phyloP scores from a whole-genome alignment of 306 rosid species.

The Leucaena leucocephala region DNA sequence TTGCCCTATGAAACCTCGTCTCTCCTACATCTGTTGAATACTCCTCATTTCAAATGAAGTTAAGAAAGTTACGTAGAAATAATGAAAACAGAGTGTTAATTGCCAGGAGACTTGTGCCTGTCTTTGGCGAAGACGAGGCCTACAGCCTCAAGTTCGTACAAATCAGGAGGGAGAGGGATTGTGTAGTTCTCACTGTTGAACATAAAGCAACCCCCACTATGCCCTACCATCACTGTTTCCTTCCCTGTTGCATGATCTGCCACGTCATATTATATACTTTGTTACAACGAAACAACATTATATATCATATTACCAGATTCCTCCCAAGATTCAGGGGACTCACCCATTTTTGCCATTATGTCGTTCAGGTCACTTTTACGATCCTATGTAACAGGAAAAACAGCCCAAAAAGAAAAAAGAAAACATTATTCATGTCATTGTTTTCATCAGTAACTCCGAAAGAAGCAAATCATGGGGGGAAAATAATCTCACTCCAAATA shows the following conservation, averaged over 20 bases:
- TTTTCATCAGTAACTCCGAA: not conserved
- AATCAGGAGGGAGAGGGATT: constrained; percentile 28
- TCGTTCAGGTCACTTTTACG: constrained; percentile 47
- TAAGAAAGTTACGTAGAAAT: not conserved
- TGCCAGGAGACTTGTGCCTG: constrained; percentile 49
- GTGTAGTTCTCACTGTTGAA: constrained; percentile 37
- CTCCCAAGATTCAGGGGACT: not conserved
- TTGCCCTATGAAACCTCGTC: constrained; percentile 43
- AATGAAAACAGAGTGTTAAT: not conserved
- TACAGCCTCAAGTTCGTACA: constrained; percentile 47
- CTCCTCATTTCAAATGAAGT: not conserved
- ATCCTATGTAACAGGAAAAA: constrained; percentile 40
- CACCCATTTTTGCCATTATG: constrained; percentile 47
- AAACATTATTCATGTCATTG: not conserved
- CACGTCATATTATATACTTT: not conserved
- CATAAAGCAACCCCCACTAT: constrained; percentile 52
- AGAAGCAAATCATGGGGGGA: not conserved
- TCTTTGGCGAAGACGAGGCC: constrained; percentile 60
- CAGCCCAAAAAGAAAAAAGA: too few relatives aligned
- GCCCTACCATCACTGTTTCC: constrained; percentile 63
- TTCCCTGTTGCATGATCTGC: constrained; percentile 54
- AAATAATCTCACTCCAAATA: constrained; percentile 60
- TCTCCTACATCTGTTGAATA: constrained; percentile 39
- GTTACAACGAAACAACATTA: too few relatives aligned
- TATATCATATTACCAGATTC: not conserved